Conservation (phyloP, 371 early-diverging fungal species). For the Apophysomyces ossiformis region DNA sequence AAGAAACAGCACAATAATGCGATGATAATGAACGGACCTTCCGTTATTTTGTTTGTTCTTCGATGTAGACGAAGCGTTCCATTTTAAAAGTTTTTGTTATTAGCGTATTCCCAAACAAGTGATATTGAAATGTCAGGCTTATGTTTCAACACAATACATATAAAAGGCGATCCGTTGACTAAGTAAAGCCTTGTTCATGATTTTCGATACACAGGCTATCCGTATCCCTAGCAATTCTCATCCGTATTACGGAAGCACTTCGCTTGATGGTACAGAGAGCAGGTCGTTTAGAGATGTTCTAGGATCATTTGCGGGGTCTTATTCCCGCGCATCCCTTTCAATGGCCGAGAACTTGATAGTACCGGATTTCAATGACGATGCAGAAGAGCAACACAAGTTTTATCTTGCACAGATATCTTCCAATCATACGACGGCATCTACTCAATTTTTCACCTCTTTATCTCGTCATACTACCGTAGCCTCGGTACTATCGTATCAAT, state of each 20-base stretch:
- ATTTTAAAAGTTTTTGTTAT: no score
- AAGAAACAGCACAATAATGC: no score
- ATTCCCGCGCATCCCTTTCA: slow-evolving; percentile 24
- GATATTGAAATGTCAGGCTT: no score
- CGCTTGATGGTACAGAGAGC: background rate
- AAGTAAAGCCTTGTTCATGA: no score
- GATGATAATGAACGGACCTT: no score
- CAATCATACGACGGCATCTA: background rate
- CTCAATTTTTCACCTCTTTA: slow-evolving; percentile 12
- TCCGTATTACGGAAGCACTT: background rate
- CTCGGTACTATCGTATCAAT: slow-evolving; percentile 20
- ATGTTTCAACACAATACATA: no score
- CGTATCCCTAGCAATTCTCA: no score
- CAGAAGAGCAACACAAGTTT: background rate
- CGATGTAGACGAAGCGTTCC: no score
- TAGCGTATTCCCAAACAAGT: background rate
- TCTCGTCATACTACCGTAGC: slow-evolving; percentile 21
- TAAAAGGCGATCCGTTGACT: no score
- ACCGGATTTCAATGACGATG: background rate
- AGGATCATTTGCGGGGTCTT: slow-evolving; percentile 25
- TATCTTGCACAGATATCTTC: background rate
- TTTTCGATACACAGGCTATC: no score
- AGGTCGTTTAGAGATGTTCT: slow-evolving; percentile 13
- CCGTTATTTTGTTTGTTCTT: no score
- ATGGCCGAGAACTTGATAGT: slow-evolving; percentile 28